Base-by-base conservation (phyloP, 2,329 filamentous ascomycete genomes). In the Aspergillus sp. region DNA sequence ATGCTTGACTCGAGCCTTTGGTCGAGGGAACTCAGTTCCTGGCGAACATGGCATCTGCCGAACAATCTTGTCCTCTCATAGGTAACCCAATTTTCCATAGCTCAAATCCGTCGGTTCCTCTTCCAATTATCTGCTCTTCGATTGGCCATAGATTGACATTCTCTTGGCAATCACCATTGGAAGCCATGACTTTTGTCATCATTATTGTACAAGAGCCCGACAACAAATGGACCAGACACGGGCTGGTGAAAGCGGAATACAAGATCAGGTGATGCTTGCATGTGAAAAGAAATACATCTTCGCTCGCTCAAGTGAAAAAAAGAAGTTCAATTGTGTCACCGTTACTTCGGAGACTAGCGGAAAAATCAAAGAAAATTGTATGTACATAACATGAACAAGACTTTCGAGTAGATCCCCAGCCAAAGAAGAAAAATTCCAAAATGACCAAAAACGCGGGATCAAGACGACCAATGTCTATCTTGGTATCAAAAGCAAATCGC, bases 401-500 rank as follows among this genome's bases (percentile, higher is more conserved):
- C 30, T 34, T 25, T 57, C 54, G 30, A 57, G 22, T 49, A 51
- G 11, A 46, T 52, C 8, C 17, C 34, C 30, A 49, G 28, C 22
- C 48, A 5, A 22, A 23, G 23, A 30, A 38, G 25, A 54, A 23
- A n/a, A 19, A 19, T 19, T 15, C 17, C 19, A 22, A 63, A 54
- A 46, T 41, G 22, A 22, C 38, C n/a, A 17, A 41, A 41, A 23
- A 15, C 50, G 19, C 28, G 13, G 23, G 7, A 13, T 19, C 8
- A 43, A 54, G 43, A 46, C 38, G 19, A 56, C 34, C n/a, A 13
- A 54, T 19, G 13, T 34, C 47, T 30, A 34, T 22, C 28, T 48
- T 34, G 19, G 49, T 30, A 47, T 13, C 49, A 60, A 54, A 53
- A 54, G 19, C 58, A 45, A 45, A 50, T 38, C 52, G 23, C 59